Percentiles rank a stretch among this genome's conserved stretches.
Evolutionary conservation across 768 basidiomycete genomes (phyloP).

Genomic region (Boletales sp.): DNA sequence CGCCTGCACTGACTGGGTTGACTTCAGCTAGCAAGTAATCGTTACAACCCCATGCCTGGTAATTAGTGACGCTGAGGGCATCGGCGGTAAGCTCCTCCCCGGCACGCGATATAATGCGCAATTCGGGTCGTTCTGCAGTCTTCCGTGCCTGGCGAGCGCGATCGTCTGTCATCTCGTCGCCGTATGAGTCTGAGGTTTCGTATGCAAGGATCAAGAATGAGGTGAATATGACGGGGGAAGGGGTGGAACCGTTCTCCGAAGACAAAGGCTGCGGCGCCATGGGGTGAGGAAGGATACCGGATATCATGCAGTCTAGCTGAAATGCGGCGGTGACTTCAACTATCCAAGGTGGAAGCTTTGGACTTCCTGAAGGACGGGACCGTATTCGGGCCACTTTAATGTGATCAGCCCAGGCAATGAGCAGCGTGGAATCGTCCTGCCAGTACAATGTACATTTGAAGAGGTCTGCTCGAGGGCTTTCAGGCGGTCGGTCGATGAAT

Average conservation of each 20-base stretch:
- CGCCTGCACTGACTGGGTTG: conserved; percentile 13
- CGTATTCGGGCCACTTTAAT: conserved; percentile 88
- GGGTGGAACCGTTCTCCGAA: conserved; percentile 13
- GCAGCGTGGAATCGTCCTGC: conserved; percentile 88
- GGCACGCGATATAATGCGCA: conserved; percentile 83
- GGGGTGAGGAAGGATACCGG: conserved; percentile 82
- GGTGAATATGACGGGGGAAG: conserved; percentile 40
- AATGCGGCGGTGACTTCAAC: conserved; percentile 92
- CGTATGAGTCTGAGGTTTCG: conserved; percentile 67
- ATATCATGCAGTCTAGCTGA: conserved; percentile 92
- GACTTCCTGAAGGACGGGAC: conserved; percentile 47
- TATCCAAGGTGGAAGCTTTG: conserved; percentile 54
- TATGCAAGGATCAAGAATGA: conserved; percentile 89
- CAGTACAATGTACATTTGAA: conserved; percentile 91
- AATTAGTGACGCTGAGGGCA: conserved; percentile 74
- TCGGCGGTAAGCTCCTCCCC: conserved; percentile 90
- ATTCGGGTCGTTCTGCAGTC: conserved; percentile 87
- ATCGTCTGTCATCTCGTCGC: conserved; percentile 68
- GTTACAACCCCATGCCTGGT: conserved; percentile 84
- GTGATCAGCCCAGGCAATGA: conserved; percentile 91
- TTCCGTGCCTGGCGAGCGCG: conserved; percentile 75
- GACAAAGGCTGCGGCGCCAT: conserved; percentile 29
- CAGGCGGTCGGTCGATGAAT: conserved; percentile 76
- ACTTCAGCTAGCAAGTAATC: conserved; percentile 78
- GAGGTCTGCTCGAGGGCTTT: conserved; percentile 88